phyloP scores from a whole-genome alignment of 176 grass and related monocot species.

The Ananas comosus region DNA sequence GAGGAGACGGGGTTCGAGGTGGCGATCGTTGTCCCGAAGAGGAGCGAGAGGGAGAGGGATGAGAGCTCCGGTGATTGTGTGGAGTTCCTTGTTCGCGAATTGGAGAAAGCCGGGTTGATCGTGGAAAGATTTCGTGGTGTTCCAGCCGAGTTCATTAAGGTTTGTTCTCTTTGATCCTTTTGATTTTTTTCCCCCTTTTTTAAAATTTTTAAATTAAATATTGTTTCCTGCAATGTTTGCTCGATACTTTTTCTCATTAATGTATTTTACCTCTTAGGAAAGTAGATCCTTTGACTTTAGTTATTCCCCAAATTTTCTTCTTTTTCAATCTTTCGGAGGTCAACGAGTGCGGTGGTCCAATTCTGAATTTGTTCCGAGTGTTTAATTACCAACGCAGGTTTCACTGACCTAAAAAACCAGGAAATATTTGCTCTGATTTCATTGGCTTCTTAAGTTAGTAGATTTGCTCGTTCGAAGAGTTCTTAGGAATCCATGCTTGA shows the following conservation, averaged over 20 bases:
- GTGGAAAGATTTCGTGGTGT: conserved; percentile 10
- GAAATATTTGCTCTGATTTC: no score
- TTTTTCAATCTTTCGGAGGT: no score
- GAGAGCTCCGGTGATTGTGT: conserved; percentile 6
- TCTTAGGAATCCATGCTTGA: no score
- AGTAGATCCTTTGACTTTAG: no score
- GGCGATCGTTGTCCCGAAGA: conserved; percentile 15
- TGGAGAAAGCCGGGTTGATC: conserved; percentile 15
- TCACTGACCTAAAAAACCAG: no score
- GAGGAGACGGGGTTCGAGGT: conserved; percentile 71
- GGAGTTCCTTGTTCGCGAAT: conserved; percentile 12
- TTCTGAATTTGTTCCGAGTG: no score
- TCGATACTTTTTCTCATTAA: neutral
- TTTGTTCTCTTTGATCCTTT: neutral
- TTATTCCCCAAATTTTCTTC: no score
- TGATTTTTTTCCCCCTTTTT: neutral
- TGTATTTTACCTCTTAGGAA: neutral
- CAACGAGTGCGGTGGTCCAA: no score
- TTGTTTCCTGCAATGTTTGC: neutral
- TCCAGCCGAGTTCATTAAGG: conserved; percentile 20
- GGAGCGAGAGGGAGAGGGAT: neutral
- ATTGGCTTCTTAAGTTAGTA: no score
- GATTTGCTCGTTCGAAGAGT: no score
- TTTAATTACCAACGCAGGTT: no score
- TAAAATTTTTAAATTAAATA: neutral